phyloP scores from a whole-genome alignment of 2,329 filamentous ascomycete species.

The Furcasterigmium furcatum region DNA sequence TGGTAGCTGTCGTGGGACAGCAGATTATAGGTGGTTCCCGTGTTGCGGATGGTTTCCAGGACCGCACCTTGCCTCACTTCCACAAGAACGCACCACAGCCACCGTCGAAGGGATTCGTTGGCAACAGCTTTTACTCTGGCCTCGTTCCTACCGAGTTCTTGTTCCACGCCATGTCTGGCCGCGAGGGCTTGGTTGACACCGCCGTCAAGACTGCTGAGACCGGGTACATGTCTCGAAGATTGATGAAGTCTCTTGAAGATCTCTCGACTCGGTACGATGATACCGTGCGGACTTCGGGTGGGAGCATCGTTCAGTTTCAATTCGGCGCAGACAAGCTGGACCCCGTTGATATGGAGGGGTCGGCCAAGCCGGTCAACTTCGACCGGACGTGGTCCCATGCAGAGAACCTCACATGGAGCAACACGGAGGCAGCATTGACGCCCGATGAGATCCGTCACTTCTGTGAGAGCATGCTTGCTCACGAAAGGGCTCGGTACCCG shows the following conservation, averaged over 20 bases:
- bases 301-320: conserved; percentile 91
- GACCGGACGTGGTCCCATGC: conserved; percentile 84
- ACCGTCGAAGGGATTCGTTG: conserved; percentile 94
- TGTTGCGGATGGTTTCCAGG: conserved; percentile 94
- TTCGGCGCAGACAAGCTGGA: conserved; percentile 96
- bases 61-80: conserved; percentile 91
- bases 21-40: conserved; percentile 94
- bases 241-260: conserved; percentile 98
- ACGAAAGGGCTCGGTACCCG: conserved; percentile 63
- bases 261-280: conserved; percentile 90
- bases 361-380: conserved; percentile 88
- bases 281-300: conserved; percentile 87
- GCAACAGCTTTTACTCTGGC: conserved; percentile 95
- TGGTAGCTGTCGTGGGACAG: conserved; percentile 96
- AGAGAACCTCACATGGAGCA: conserved; percentile 74
- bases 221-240: conserved; percentile 94
- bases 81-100: conserved; percentile 88
- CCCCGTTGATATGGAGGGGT: conserved; percentile 96
- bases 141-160: conserved; percentile 89
- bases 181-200: conserved; percentile 97
- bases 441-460: conserved; percentile 70
- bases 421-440: conserved; percentile 68
- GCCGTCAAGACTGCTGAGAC: conserved; percentile 99
- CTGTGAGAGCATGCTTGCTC: conserved; percentile 64
- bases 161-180: conserved; percentile 96